These are phyloP conservation scores for Salisapilia sapeloensis DNA, from an alignment of 352 stramenopile species.

Conservation along the genomic window DNA sequence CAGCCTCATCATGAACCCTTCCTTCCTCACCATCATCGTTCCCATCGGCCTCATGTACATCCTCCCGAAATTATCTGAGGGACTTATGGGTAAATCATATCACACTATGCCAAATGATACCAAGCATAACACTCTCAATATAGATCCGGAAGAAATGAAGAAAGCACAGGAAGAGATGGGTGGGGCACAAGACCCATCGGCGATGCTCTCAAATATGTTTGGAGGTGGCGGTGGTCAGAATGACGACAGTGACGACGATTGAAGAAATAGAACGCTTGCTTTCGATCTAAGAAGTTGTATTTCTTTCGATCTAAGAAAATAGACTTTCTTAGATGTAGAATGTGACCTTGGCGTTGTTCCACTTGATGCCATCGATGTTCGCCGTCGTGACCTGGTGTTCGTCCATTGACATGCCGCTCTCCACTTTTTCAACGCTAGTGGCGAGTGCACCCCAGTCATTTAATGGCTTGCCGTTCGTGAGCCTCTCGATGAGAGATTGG, in stretches of 20 bases:
- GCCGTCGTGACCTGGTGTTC: conserved; percentile 51
- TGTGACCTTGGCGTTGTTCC: conserved; percentile 56
- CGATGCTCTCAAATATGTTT: conserved; percentile 56
- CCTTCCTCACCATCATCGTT: conserved; percentile 62
- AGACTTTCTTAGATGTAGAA: conserved; percentile 64
- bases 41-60: conserved; percentile 65
- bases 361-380: conserved; percentile 40
- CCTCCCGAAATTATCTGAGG: conserved; percentile 60
- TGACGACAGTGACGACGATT: conserved; percentile 61
- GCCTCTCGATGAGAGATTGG: conserved; percentile 22
- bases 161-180: conserved; percentile 75
- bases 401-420: conserved; percentile 14
- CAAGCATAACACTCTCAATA: neutral
- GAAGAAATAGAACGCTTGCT: conserved; percentile 3
- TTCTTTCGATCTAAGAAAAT: neutral
- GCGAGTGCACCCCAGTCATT: conserved; percentile 54
- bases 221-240: conserved; percentile 24
- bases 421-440: conserved; percentile 23
- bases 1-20: conserved; percentile 59
- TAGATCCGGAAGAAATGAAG: conserved; percentile 77
- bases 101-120: too few relatives aligned
- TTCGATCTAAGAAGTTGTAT: neutral
- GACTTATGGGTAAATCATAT: conserved; percentile 41
- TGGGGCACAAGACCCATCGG: conserved; percentile 44
- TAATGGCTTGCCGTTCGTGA: conserved; percentile 23